These are phyloP conservation scores for Aspergillus ostianus DNA, from an alignment of 495 filamentous ascomycete species.

Conservation along the genomic window DNA sequence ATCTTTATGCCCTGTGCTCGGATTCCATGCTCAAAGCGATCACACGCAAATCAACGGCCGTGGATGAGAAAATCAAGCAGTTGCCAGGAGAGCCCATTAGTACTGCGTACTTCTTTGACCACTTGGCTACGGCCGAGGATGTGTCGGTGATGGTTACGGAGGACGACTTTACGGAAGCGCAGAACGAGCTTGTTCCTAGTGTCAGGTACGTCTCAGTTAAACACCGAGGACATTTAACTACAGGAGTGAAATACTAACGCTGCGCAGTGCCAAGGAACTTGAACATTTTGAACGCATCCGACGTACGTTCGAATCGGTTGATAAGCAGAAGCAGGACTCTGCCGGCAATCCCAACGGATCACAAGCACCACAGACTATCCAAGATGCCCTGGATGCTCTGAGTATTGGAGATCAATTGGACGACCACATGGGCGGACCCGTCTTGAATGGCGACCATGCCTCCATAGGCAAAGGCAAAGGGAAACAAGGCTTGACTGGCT, in stretches of 20 bases:
- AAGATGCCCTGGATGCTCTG: slow-evolving; percentile 39
- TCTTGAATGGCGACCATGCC: slow-evolving; percentile 32
- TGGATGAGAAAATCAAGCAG: slow-evolving; percentile 77
- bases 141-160: slow-evolving; percentile 82
- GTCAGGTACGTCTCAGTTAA: slow-evolving; percentile 57
- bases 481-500: slow-evolving; percentile 28
- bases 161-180: slow-evolving; percentile 78
- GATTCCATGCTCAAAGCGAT: slow-evolving; percentile 99
- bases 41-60: slow-evolving; percentile 79
- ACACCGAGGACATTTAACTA: neutral
- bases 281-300: slow-evolving; percentile 87
- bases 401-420: slow-evolving; percentile 24
- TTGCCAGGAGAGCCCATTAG: slow-evolving; percentile 59
- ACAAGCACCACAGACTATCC: slow-evolving; percentile 38
- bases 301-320: slow-evolving; percentile 68
- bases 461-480: slow-evolving; percentile 28
- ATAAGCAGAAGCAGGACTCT: slow-evolving; percentile 40
- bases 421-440: slow-evolving; percentile 20
- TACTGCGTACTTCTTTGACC: slow-evolving; percentile 93
- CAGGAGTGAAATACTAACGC: slow-evolving; percentile 19
- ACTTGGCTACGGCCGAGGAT: slow-evolving; percentile 79
- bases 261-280: slow-evolving; percentile 76
- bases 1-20: slow-evolving; percentile 93
- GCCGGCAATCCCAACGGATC: slow-evolving; percentile 22
- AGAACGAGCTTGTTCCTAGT: slow-evolving; percentile 81